Base-by-base conservation (phyloP, 495 filamentous ascomycete genomes). In the Penicillium herquei region DNA sequence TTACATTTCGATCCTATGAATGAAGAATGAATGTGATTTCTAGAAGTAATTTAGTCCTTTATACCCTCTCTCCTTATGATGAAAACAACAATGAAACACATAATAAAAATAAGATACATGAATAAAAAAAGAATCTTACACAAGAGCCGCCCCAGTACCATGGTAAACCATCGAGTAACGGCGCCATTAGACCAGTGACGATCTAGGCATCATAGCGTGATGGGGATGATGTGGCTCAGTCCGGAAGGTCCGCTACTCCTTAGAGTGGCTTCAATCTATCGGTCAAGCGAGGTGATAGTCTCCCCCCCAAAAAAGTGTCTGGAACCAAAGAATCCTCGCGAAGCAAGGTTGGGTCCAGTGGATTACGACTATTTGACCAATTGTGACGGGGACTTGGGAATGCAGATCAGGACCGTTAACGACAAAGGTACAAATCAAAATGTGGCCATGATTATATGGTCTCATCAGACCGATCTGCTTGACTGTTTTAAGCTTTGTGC, bases 361-460 rank as follows among this genome's bases (percentile, higher is more conserved):
- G 42, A 47, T 54, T 59, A 59, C 56, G 56, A 44, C 47, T 32
- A 26, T 41, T 45, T 18, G 42, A 18, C 43, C 43, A 12, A 12
- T 37, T 40, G 39, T 40, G 30, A 39, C 47, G 45, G 42, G 30
- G 40, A 9, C 39, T 31, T 50, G 52, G 34, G 57, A 59, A 59
- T 59, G 57, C 47, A 51, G 57, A 55, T 55, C 57, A 41, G 39
- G 17, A 39, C 45, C 39, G 26, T 53, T 40, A 13, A 16, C 35
- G 17, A 55, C 52, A 48, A 35, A 51, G 51, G 57, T 59, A 51
- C 47, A 47, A 26, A 26, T 26, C 21, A 26, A 26, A 26, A 26
- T 26, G 21, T 26, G 21, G 21, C 21, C 21, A 26, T 26, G 21
- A 26, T 26, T 26, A 26, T n/a, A 50, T 37, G 9, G 12, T 32